Percentiles rank a stretch among this genome's conserved stretches.
Evolutionary conservation across 202 grass and related monocot species (phyloP).

Genomic region (Digitaria exilis): DNA sequence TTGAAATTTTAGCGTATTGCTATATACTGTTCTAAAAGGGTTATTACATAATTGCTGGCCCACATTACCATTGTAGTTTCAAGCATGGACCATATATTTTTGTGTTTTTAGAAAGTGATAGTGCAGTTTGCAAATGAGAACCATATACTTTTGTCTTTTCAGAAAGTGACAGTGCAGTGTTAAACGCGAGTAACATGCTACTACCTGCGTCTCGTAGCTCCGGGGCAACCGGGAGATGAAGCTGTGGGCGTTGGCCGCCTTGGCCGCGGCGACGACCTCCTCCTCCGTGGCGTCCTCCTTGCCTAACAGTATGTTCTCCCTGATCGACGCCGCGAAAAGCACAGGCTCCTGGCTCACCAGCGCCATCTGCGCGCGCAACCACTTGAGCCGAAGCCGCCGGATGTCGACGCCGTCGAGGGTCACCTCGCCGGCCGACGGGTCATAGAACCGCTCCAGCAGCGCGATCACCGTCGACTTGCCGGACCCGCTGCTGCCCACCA

Average conservation of each 20-base stretch:
- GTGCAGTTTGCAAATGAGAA: too few relatives aligned
- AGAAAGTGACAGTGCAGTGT: too few relatives aligned
- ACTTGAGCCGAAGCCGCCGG: constrained; percentile 67
- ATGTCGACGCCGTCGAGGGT: constrained; percentile 71
- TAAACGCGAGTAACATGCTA: neutral
- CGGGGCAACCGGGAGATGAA: constrained; percentile 91
- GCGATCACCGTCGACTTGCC: constrained; percentile 92
- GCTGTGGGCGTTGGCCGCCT: constrained; percentile 82
- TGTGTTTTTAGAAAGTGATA: too few relatives aligned
- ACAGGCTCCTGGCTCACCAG: constrained; percentile 93
- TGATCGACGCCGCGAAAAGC: constrained; percentile 81
- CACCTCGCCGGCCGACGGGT: constrained; percentile 59
- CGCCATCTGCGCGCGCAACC: constrained; percentile 85
- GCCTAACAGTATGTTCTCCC: constrained; percentile 85
- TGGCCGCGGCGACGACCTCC: constrained; percentile 65
- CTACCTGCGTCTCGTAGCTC: constrained; percentile 86
- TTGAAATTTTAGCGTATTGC: too few relatives aligned
- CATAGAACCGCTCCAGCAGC: constrained; percentile 81
- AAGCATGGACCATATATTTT: too few relatives aligned
- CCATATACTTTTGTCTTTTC: too few relatives aligned
- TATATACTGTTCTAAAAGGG: too few relatives aligned
- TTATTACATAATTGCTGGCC: too few relatives aligned
- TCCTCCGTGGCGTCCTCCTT: constrained; percentile 87
- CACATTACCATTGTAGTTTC: too few relatives aligned
- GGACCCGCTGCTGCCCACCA: constrained; percentile 75